These are phyloP conservation scores for Schwanniomyces etchellsii DNA, from an alignment of 1,139 yeast species.

Conservation along the genomic window DNA sequence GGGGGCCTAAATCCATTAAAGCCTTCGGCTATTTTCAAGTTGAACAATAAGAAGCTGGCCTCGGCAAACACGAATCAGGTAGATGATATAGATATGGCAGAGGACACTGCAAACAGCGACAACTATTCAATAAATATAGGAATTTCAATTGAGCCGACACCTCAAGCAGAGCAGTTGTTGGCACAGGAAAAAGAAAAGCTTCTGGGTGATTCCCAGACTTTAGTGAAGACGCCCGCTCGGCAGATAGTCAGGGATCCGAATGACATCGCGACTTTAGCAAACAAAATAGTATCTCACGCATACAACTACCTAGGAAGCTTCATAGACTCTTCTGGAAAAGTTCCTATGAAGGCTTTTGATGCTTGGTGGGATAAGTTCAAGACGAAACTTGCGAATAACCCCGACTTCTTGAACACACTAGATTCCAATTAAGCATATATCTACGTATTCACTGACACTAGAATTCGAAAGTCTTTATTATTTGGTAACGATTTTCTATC, in stretches of 20 bases:
- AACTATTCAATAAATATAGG: conserved; percentile 58
- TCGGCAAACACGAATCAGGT: conserved; percentile 12
- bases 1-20: conserved; percentile 72
- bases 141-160: conserved; percentile 77
- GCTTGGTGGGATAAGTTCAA: conserved; percentile 96
- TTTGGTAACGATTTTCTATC: too few relatives aligned
- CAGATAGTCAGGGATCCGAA: conserved; percentile 14
- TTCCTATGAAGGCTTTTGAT: conserved; percentile 83
- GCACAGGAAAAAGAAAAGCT: conserved; percentile 27
- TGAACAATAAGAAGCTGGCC: conserved; percentile 40
- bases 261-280: conserved; percentile 56
- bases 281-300: conserved; percentile 85
- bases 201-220: conserved; percentile 13
- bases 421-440: conserved; percentile 3
- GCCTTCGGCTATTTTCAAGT: conserved; percentile 88
- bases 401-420: conserved; percentile 61
- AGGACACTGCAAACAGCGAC: conserved; percentile 32
- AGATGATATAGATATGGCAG: conserved; percentile 21
- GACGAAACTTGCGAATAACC: conserved; percentile 68
- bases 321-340: conserved; percentile 70
- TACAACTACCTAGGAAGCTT: conserved; percentile 87
- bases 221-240: conserved; percentile 14
- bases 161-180: conserved; percentile 50
- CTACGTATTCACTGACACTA: neutral
- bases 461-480: too few relatives aligned